Evolutionary conservation across 768 basidiomycete genomes (phyloP), one percentile per base, ranked within the genome.

Genomic region (Leccinum longicurvipes): DNA sequence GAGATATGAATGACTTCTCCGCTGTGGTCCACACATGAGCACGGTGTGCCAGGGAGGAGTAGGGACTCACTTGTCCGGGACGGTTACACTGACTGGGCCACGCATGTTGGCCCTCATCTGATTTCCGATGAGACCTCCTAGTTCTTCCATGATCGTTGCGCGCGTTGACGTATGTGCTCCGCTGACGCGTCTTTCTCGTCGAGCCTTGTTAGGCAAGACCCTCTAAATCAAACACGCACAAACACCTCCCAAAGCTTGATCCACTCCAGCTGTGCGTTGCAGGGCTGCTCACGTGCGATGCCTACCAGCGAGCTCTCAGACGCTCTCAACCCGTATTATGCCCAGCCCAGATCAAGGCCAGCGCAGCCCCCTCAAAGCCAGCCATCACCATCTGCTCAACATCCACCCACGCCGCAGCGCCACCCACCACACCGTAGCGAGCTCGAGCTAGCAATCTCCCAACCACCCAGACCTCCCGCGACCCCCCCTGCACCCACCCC

Each of bases 1-100:
- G 94, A 97, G 66, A 99, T 98, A 73, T 98, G 93, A 60, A 98
- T 95, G 67, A 92, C 89, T 77, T 93, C 91, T 70, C 91, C 91
- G 68, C 91, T 93, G 59, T 28, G 3, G 54, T 50, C 11, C 36
- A 42, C 21, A 42, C 17, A 55, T 54, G 58, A 51, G 46, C 49
- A 52, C 44, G 25, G n/a, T 23, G 44, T 19, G 23, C 19, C 34
- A 21, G 25, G 51, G 45, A 15, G 19, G 24, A 14, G n/a, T 46
- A 31, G 46, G 54, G 29, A 65, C 79, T 47, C 61, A 91, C 90
- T 89, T 92, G 79, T 93, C 91, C 47, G 91, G 91, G 6, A 84
- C 78, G 45, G 74, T 76, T 4, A 72, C 66, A 53, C 87, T 86
- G 36, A 78, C 75, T 17, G 73, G 62, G 14, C 57, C 72, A 34